A percentile compares a stretch with the other conserved stretches of the same genome.
Conservation (phyloP, 257 asterid species). For the Fraxinus excelsior region DNA sequence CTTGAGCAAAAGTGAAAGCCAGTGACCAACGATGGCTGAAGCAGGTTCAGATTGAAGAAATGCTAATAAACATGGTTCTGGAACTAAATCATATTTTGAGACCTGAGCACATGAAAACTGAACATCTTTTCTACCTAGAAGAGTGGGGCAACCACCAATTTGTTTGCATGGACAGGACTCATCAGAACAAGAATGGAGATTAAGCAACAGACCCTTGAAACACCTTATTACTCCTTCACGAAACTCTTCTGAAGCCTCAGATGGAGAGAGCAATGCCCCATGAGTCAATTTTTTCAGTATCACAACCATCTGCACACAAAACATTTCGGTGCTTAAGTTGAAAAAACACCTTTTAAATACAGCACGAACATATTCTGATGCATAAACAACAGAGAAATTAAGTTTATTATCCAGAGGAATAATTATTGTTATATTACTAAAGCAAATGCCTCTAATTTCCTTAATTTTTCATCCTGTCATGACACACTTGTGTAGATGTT, state of each 20-base stretch:
- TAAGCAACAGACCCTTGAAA: conserved; percentile 71
- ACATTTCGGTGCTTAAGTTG: conserved; percentile 12
- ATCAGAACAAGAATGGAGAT: conserved; percentile 63
- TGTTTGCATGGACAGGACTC: conserved; percentile 74
- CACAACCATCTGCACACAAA: conserved; percentile 65
- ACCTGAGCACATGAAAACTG: conserved; percentile 32
- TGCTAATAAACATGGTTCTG: conserved; percentile 64
- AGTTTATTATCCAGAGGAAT: background rate
- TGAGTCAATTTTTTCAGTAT: conserved; percentile 78
- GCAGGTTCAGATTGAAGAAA: conserved; percentile 93
- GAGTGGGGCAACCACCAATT: conserved; percentile 44
- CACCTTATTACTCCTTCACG: conserved; percentile 87
- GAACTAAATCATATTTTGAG: conserved; percentile 31
- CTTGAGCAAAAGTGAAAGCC: conserved; percentile 96
- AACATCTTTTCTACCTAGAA: conserved; percentile 42
- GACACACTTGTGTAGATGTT: background rate
- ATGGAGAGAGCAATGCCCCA: conserved; percentile 79
- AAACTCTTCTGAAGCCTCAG: conserved; percentile 94
- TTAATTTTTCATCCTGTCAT: background rate
- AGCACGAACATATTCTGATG: background rate
- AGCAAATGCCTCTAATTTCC: background rate
- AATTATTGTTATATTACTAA: background rate
- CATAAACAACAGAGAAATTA: background rate
- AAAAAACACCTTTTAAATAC: conserved; percentile 5
- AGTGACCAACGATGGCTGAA: conserved; percentile 92